Conservation (phyloP, 106 monocot species). For the Allium cepa region DNA sequence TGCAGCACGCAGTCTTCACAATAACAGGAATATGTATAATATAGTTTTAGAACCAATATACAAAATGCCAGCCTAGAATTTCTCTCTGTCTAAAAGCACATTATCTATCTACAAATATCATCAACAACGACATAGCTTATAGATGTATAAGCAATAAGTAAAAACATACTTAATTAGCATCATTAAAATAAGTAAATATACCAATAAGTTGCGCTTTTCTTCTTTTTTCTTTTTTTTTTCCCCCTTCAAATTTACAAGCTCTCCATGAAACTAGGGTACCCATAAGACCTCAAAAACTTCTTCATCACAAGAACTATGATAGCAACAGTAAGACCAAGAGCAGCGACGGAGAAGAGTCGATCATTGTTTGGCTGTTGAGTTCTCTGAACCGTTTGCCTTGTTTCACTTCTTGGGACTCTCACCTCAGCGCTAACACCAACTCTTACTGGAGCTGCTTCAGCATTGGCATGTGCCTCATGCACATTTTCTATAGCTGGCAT, state of each 20-base stretch:
- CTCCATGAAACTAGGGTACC: conserved; percentile 28
- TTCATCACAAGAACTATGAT: conserved; percentile 60
- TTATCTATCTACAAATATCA: no score
- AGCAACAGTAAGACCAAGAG: conserved; percentile 62
- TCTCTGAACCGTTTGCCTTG: neutral
- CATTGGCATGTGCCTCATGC: conserved; percentile 51
- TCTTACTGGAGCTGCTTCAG: conserved; percentile 32
- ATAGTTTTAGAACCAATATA: no score
- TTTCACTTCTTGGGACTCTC: conserved; percentile 18
- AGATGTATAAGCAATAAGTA: no score
- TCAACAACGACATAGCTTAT: no score
- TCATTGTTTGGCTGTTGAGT: conserved; percentile 37
- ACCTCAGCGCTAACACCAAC: conserved; percentile 46
- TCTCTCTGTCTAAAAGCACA: no score
- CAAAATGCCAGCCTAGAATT: no score
- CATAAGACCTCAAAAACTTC: conserved; percentile 66
- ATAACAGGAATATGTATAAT: no score
- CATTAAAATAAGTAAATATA: no score
- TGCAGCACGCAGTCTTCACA: no score
- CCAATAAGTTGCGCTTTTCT: neutral
- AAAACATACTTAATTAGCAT: no score
- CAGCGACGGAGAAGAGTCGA: conserved; percentile 48
- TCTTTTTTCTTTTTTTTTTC: neutral
- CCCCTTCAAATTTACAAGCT: neutral
- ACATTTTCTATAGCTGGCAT: conserved; percentile 26